Base-by-base conservation (phyloP, 768 basidiomycete species). In the Kondoa malvinella region DNA sequence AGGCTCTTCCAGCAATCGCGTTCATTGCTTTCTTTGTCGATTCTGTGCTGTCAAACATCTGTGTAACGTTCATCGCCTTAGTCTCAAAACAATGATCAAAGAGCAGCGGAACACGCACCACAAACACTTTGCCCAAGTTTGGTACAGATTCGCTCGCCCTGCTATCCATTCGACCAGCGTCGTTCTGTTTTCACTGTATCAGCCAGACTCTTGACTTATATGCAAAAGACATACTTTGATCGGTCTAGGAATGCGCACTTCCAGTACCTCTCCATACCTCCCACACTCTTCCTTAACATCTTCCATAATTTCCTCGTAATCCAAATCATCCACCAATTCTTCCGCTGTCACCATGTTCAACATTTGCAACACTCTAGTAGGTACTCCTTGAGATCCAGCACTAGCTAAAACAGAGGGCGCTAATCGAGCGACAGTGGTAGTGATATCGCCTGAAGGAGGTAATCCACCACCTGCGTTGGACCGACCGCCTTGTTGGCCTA, bases 341-440 rank as follows among this genome's bases (percentile, higher is more conserved):
- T 99, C 95, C 0, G 88, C 77, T 0, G 88, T 88, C 71, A 99
- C 91, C 95, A 99, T 99, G 82, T 97, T 99, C 74, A 99, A 80
- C 87, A 99, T 88, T 76, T 97, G 86, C 73, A 99, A 82, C 75
- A 95, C 92, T 40, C 89, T 85, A 30, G 89, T 73, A 33, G 74
- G 73, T 34, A 69, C 30, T 0, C 65, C 71, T 2, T 72, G 73
- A 34, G 65, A 67, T 34, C 66, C 71, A 57, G 74, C 73, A 17
- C 69, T 68, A 27, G 73, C 72, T 25, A 77, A 57, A 68, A 77
- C 77, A 58, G 73, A 72, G 2, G 73, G 71, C 50, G 72, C 65
- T n/a, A 66, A 59, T 50, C 68, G 70, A 50, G 66, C 67, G 56
- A 67, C 70, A 70, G 73, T 66, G 67, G 70, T 66, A 8, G 40